These are phyloP conservation scores for Comarum palustre DNA, from an alignment of 306 rosid genomes.

Conservation along the genomic window DNA sequence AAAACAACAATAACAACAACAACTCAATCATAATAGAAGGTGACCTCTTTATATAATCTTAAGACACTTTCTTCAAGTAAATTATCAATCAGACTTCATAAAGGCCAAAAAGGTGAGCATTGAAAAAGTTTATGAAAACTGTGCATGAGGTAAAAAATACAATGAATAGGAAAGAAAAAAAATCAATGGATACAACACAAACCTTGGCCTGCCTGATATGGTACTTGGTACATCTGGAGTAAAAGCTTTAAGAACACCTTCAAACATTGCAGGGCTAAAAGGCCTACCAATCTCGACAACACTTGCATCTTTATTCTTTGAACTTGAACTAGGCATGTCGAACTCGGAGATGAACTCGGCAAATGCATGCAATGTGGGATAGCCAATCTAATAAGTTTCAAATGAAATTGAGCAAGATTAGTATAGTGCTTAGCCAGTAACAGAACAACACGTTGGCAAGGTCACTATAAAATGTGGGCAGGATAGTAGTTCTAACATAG, in stretches of 20 bases:
- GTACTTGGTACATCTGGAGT: conserved; percentile 69
- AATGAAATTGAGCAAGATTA: conserved; percentile 9
- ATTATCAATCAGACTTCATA: not conserved
- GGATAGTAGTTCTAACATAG: not conserved
- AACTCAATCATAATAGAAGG: not conserved
- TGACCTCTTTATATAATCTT: not conserved
- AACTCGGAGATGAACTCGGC: conserved; percentile 66
- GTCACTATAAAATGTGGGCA: conserved; percentile 1
- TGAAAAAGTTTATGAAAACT: not conserved
- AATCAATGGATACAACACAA: conserved; percentile 21
- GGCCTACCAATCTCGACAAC: conserved; percentile 66
- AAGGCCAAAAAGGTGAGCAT: not conserved
- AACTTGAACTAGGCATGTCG: conserved; percentile 50
- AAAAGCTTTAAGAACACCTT: conserved; percentile 60
- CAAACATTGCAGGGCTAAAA: conserved; percentile 81
- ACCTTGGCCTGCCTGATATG: conserved; percentile 88
- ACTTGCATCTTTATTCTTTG: conserved; percentile 44
- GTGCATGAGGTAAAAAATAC: not conserved
- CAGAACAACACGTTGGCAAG: not conserved
- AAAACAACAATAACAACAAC: no score
- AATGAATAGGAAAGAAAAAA: not conserved
- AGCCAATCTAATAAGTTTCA: conserved; percentile 55
- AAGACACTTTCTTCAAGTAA: not conserved
- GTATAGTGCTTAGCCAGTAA: not conserved
- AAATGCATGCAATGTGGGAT: conserved; percentile 75